Percentiles rank a stretch among this genome's conserved stretches.
phyloP scores from a whole-genome alignment of 2,329 filamentous ascomycete genomes.

The Thielaviopsis punctulata region DNA sequence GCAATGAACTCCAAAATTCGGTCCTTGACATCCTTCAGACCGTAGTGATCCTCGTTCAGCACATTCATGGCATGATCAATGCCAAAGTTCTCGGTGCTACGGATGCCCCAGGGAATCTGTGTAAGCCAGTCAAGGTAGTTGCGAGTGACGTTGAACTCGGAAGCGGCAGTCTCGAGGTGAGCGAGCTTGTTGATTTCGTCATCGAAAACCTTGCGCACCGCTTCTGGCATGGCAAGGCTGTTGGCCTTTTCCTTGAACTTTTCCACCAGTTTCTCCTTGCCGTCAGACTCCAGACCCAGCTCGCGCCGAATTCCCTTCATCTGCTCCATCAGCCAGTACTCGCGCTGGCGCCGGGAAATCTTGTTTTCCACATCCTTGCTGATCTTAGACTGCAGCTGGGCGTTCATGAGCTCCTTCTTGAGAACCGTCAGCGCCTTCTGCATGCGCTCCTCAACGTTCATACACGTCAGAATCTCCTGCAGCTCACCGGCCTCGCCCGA shows the following conservation, averaged over 20 bases:
- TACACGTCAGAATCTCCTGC: constrained; percentile 73
- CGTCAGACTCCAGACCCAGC: constrained; percentile 89
- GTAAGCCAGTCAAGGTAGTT: constrained; percentile 99
- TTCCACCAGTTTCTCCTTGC: constrained; percentile 94
- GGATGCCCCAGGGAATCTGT: constrained; percentile 91
- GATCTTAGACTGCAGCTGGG: constrained; percentile 90
- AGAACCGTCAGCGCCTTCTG: constrained; percentile 81
- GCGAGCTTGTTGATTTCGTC: constrained; percentile 96
- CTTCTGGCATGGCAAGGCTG: constrained; percentile 91
- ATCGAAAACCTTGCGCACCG: constrained; percentile 92
- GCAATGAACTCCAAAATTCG: constrained; percentile 97
- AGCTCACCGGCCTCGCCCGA: constrained; percentile 81
- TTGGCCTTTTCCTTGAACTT: constrained; percentile 91
- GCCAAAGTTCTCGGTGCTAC: constrained; percentile 90
- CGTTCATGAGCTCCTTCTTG: constrained; percentile 98
- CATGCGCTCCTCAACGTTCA: constrained; percentile 84
- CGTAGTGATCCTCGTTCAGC: constrained; percentile 90
- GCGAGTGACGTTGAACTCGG: constrained; percentile 94
- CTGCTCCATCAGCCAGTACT: constrained; percentile 98
- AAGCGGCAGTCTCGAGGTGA: constrained; percentile 85
- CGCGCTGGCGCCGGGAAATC: constrained; percentile 90
- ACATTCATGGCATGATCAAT: constrained; percentile 83
- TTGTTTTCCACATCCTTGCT: constrained; percentile 95
- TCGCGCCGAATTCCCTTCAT: constrained; percentile 97
- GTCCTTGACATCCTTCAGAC: constrained; percentile 94